Conservation (phyloP, 345 rosid genomes). For the Brassica juncea region DNA sequence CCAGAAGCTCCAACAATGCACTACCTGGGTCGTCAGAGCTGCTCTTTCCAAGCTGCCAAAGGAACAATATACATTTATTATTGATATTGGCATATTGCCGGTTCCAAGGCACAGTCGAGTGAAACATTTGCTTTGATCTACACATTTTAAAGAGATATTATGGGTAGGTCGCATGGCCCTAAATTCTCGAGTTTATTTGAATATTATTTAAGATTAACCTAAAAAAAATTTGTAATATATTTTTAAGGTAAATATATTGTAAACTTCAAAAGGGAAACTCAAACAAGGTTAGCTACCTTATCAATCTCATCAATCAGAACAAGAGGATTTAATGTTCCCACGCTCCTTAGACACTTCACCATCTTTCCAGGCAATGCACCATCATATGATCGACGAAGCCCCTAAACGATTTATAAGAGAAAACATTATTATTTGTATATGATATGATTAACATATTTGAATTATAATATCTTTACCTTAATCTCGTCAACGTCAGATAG, state of each 20-base stretch:
- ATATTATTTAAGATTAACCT: too few relatives aligned
- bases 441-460: too few relatives aligned
- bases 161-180: background rate
- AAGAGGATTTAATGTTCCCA: constrained; percentile 90
- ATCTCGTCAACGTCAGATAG: constrained; percentile 88
- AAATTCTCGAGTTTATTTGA: too few relatives aligned
- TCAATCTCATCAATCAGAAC: constrained; percentile 94
- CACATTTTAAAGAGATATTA: background rate
- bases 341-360: constrained; percentile 91
- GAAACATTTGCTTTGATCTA: background rate
- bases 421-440: too few relatives aligned
- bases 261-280: background rate
- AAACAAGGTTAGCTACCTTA: constrained; percentile 54
- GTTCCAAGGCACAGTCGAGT: background rate
- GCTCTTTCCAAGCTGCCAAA: constrained; percentile 77
- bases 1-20: constrained; percentile 92
- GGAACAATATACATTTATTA: background rate
- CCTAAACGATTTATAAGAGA: constrained; percentile 42
- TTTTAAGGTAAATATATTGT: too few relatives aligned
- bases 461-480: constrained; percentile 49
- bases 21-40: constrained; percentile 86
- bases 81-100: background rate
- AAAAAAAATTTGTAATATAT: too few relatives aligned
- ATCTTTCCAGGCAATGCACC: constrained; percentile 94
- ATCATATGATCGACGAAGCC: constrained; percentile 79